Base-by-base conservation (phyloP, 2,329 filamentous ascomycete species). In the Arthrobotrys pseudoclavata region DNA sequence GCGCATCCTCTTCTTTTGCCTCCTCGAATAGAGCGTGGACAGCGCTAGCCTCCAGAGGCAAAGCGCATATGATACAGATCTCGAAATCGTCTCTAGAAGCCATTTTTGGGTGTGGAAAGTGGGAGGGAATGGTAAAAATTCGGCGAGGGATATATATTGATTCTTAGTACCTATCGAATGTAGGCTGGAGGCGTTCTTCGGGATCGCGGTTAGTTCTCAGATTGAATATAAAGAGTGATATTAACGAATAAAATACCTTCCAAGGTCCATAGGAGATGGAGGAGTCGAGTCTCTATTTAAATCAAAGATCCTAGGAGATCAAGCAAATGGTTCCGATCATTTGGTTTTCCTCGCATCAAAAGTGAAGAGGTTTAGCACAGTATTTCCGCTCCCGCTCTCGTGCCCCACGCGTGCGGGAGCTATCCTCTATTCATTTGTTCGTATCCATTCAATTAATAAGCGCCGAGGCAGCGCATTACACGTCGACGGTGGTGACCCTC, bases 1-100 rank as follows among this genome's bases (percentile, higher is more conserved):
- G 18, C 2, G 55, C 22, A 12, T 82, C 75, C 80, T 80, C 83
- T 12, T 74, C 26, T 12, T 82, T 60, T 18, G 15, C 15, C 60
- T 84, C 83, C 64, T 84, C 83, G 22, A 84, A 80, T 4, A 81
- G 42, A 6, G 62, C 18, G 1, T 26, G 37, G 26, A 53, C 31
- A 3, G 62, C 45, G 9, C 5, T 22, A 18, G 62, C 62, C 18
- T 66, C 62, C 7, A 66, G 31, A n/a, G 62, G 62, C 18, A 66
- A 53, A 20, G 62, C 62, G 12, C 62, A 66, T n/a, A 66, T 66
- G 62, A 66, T 53, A 31, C 45, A 22, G 12, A 66, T 66, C 13
- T 66, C 62, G 31, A 66, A 66, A n/a, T 62, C 18, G 45, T 60
- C 34, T 40, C 34, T 34, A 24, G 24, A 6, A 24, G 55, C 0